Percentiles rank a stretch among this genome's conserved stretches.
Conservation (phyloP, 2,329 filamentous ascomycete species). For the Periconia sp. region DNA sequence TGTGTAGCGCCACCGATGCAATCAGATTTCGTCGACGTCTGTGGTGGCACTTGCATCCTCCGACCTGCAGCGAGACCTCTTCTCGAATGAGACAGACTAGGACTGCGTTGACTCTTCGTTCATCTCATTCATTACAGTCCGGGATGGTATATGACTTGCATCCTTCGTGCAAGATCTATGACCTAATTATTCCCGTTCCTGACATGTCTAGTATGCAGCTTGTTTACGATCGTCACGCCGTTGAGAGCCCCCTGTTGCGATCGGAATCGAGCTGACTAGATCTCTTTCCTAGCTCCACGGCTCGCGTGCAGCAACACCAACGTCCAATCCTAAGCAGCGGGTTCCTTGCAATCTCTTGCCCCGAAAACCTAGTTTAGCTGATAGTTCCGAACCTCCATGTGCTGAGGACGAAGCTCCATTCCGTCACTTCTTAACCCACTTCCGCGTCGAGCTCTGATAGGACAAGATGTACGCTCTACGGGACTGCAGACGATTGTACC, state of each 20-base stretch:
- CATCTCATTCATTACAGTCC: too few species aligned
- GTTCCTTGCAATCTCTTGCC: neutral
- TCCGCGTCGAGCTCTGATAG: conserved; percentile 3
- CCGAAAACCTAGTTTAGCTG: neutral
- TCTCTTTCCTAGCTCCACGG: conserved; percentile 5
- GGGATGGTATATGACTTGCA: too few species aligned
- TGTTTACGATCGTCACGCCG: neutral
- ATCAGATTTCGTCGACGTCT: too few species aligned
- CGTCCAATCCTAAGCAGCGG: neutral
- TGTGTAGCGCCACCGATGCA: too few species aligned
- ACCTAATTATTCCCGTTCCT: too few species aligned
- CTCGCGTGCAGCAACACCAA: conserved; percentile 3
- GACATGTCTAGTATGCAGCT: too few species aligned
- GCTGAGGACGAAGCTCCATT: neutral
- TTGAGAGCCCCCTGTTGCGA: neutral
- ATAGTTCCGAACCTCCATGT: neutral
- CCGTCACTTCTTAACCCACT: neutral
- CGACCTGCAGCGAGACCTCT: too few species aligned
- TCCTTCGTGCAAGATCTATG: neutral
- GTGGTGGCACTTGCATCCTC: too few species aligned
- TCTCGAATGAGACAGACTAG: too few species aligned
- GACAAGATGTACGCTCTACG: too few species aligned
- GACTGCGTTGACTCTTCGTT: too few species aligned
- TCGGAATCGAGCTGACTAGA: neutral
- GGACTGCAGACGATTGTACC: too few species aligned